Evolutionary conservation across 1,284 basidiomycete genomes (phyloP).

Genomic region (Schizopora paradoxa): DNA sequence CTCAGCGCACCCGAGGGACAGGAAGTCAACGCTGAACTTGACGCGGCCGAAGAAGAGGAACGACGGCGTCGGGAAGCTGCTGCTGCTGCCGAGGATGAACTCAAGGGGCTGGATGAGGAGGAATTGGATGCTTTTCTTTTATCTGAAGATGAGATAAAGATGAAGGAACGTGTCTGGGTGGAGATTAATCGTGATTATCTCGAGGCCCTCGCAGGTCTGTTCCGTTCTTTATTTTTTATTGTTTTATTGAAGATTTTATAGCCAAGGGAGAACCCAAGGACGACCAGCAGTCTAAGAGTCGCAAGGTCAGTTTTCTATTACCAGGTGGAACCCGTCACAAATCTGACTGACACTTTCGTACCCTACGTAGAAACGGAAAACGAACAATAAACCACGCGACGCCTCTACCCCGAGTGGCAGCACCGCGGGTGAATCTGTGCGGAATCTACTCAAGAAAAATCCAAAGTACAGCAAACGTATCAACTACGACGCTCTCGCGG

Average conservation of each 20-base stretch:
- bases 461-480: slow-evolving; percentile 83
- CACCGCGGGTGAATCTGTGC: slow-evolving; percentile 77
- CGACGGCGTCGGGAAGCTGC: slow-evolving; percentile 42
- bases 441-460: slow-evolving; percentile 75
- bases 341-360: neutral
- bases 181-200: slow-evolving; percentile 94
- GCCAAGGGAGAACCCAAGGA: slow-evolving; percentile 64
- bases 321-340: too few relatives aligned
- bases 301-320: slow-evolving; percentile 81
- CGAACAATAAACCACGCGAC: slow-evolving; percentile 64
- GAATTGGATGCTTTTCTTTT: slow-evolving; percentile 87
- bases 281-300: slow-evolving; percentile 47
- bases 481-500: slow-evolving; percentile 82
- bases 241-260: slow-evolving; percentile 32
- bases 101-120: slow-evolving; percentile 84
- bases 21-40: slow-evolving; percentile 50
- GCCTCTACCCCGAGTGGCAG: slow-evolving; percentile 65
- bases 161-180: slow-evolving; percentile 96
- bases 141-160: slow-evolving; percentile 78
- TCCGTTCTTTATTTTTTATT: neutral
- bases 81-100: slow-evolving; percentile 52
- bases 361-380: slow-evolving; percentile 56
- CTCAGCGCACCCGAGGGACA: slow-evolving; percentile 53
- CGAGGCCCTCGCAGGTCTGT: slow-evolving; percentile 80
- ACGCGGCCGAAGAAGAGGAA: slow-evolving; percentile 59